Evolutionary conservation across 768 basidiomycete species (phyloP).

Genomic region (Boletus pseudopeckii): DNA sequence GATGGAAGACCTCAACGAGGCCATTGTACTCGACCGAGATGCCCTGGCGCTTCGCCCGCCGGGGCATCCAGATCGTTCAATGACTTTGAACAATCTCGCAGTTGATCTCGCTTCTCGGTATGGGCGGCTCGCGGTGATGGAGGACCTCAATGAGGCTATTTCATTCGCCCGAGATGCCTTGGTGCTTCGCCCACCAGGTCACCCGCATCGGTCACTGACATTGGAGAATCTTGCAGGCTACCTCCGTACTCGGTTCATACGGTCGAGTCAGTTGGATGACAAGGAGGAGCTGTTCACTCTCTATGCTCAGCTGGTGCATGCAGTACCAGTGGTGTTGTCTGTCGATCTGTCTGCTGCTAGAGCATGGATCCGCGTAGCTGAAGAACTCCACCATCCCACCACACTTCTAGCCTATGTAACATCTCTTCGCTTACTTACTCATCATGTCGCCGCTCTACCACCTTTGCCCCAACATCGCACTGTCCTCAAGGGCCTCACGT

Average conservation of each 20-base stretch:
- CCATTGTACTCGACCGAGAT: not conserved
- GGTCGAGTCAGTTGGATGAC: not conserved
- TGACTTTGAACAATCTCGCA: not conserved
- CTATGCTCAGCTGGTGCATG: not conserved
- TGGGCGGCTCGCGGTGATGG: not conserved
- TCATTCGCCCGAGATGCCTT: not conserved
- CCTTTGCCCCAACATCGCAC: not conserved
- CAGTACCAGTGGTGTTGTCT: not conserved
- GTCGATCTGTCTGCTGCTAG: not conserved
- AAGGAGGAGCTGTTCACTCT: not conserved
- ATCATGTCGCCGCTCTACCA: not conserved
- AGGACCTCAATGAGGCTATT: not conserved
- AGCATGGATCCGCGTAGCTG: not conserved
- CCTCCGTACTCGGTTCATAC: not conserved
- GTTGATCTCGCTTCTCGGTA: not conserved
- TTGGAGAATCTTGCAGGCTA: not conserved
- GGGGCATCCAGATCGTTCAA: not conserved
- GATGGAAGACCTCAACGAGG: not conserved
- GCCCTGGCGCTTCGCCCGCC: not conserved
- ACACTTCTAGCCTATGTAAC: not conserved
- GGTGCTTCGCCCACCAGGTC: not conserved
- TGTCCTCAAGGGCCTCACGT: too few species aligned
- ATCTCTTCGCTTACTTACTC: not conserved
- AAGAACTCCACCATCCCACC: constrained; percentile 1
- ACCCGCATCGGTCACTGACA: not conserved